A percentile compares a stretch with the other conserved stretches of the same genome.
Evolutionary conservation across 371 early-diverging fungal species (phyloP).

Genomic region (Mucor circinelloides): DNA sequence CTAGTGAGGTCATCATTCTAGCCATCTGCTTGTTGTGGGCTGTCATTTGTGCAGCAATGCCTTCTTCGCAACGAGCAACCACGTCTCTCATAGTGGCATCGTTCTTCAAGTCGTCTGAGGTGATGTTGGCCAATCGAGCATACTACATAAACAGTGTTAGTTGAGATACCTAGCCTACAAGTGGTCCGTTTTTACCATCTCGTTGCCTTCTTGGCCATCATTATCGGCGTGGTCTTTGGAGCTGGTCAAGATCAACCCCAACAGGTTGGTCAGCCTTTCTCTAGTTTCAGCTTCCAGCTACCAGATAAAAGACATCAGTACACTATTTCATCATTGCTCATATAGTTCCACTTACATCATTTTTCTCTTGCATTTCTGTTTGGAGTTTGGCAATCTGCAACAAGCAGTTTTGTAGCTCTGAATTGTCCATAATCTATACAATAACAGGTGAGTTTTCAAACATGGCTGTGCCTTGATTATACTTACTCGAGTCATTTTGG

Average conservation of each 20-base stretch:
- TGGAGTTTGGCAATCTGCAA: constrained; percentile 80
- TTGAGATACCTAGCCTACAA: background rate
- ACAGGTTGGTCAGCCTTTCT: constrained; percentile 34
- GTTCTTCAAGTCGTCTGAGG: constrained; percentile 9
- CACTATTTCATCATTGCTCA: background rate
- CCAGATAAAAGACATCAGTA: background rate
- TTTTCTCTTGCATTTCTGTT: constrained; percentile 70
- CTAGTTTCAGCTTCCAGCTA: constrained; percentile 42
- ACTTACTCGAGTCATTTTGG: constrained; percentile 40
- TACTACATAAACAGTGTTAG: background rate
- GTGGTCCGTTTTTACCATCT: too few species aligned
- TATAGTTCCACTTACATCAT: constrained; percentile 30
- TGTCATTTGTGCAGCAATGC: constrained; percentile 21
- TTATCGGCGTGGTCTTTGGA: constrained; percentile 24
- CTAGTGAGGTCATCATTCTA: background rate
- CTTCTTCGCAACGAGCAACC: constrained; percentile 40
- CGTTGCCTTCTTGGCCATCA: background rate
- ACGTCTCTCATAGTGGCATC: constrained; percentile 36
- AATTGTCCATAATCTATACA: constrained; percentile 68
- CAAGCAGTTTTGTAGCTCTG: constrained; percentile 81
- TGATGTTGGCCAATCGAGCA: constrained; percentile 7
- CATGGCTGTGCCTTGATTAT: background rate
- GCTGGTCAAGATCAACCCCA: constrained; percentile 40
- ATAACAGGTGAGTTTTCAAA: background rate
- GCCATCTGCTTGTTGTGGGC: constrained; percentile 20